Evolutionary conservation across 768 basidiomycete genomes (phyloP), one percentile per base, ranked within the genome.

Genomic region (Solioccasus polychromus): DNA sequence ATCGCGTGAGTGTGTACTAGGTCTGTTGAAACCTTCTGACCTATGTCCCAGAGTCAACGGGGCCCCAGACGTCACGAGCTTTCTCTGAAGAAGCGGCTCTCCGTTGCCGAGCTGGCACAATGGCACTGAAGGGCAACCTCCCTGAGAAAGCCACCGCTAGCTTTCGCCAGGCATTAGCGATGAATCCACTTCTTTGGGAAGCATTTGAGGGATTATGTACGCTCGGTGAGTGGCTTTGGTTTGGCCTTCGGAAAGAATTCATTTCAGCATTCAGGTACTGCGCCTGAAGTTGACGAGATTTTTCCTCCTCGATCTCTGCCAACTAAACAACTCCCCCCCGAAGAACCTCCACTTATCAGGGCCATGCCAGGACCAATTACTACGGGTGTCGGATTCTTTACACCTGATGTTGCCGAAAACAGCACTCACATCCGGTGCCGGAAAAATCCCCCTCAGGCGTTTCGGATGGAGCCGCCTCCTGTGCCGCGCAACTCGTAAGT

Each of bases 101-200:
- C 37, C 78, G 82, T 51, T 91, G 91, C 75, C 77, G 82, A 57
- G 77, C 88, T 38, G 92, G 91, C 32, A 76, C 71, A 30, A 78
- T 83, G 65, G 88, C 91, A 25, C 57, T 83, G 60, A 88, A 85
- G 65, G 89, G 85, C 39, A 90, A 92, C 63, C 75, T 88, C 47
- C 77, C 77, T 3, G 83, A 85, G 43, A 78, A 80, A 53, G 92
- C 92, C n/a, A 71, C 75, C 20, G 59, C 68, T 43, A 84, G 82
- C 59, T 94, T 86, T 64, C 74, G 75, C 36, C 78, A 82, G 47
- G 87, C 91, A 22, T 72, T 96, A 49, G 63, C 71, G 12, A 62
- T 82, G 37, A 84, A 91, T 60, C 88, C 90, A 25, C 78, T 89
- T 62, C 68, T 93, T 43, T 95, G 92, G 92, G 92, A 96, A 63